A percentile compares a stretch with the other conserved stretches of the same genome.
Evolutionary conservation across 2,329 filamentous ascomycete species (phyloP).

Genomic region (Colletotrichum camelliae): DNA sequence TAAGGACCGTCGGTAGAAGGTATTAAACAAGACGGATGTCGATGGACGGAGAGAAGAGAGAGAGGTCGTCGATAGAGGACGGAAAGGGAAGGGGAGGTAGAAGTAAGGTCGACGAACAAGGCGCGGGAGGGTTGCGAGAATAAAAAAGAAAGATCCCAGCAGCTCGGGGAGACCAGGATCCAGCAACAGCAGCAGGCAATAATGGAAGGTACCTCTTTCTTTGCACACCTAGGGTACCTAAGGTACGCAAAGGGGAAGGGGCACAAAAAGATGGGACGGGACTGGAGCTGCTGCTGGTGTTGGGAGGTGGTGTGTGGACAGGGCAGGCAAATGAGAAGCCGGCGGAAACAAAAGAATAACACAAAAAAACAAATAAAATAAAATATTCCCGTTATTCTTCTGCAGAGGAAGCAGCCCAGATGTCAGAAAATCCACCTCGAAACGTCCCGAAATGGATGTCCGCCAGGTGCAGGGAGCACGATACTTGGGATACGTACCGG

Average conservation of each 20-base stretch:
- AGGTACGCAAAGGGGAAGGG: neutral
- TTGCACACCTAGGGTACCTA: neutral
- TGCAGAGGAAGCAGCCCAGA: neutral
- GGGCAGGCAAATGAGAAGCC: neutral
- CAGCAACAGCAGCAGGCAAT: neutral
- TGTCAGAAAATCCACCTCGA: neutral
- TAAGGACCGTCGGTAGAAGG: constrained; percentile 10
- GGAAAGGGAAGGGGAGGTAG: neutral
- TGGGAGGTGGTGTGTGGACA: neutral
- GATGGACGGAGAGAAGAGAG: neutral
- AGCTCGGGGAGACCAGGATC: constrained; percentile 7
- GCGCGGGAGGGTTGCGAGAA: neutral
- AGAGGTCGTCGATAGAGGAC: neutral
- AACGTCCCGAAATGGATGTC: constrained; percentile 4
- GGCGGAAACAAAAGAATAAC: neutral
- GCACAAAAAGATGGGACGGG: neutral
- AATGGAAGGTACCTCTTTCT: neutral
- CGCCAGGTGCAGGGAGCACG: neutral
- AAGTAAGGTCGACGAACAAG: neutral
- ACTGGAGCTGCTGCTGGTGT: neutral
- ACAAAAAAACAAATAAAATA: neutral
- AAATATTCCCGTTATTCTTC: neutral
- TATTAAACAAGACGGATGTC: neutral
- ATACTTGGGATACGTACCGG: neutral
- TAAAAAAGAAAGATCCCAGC: constrained; percentile 9